Evolutionary conservation across 345 rosid species (phyloP), one percentile per base, ranked within the genome.

Genomic region (Camelina laxa): DNA sequence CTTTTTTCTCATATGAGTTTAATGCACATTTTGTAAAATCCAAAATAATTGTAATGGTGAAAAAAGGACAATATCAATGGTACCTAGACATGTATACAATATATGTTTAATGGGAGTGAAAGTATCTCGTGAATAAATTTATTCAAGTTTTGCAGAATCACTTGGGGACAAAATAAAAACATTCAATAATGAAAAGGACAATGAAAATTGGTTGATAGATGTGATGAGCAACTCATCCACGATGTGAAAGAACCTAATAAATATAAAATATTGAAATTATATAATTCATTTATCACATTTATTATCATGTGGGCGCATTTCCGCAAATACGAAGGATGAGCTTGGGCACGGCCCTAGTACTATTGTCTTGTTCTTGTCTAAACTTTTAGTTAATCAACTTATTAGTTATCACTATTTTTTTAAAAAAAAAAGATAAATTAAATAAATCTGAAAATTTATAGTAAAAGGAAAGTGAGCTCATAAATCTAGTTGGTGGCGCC

Each of bases 191-290:
- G 76, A 72, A 39, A 71, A 42, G 35, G 76, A 71, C 73, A 36
- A 65, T 66, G 9, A 31, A 75, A 57, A 61, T 51, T 51, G 72
- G 62, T 71, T 65, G 68, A 71, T 57, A 56, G 50, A 51, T 77
- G 76, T 70, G 72, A 70, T 70, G 72, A 56, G 55, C 72, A 70
- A 42, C 72, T 65, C 72, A 70, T 77, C 80, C 72, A 77, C 76
- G 63, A 71, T 64, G 68, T 59, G 73, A 77, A 77, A 33, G 72
- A 71, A 65, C 67, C 80, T 59, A 56, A 24, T 60, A 36, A 36
- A 17, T 31, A 59, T 75, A 41, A 8, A 67, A 41, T 41, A 31
- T 2, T 51, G 51, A 75, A 57, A 36, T 36, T 9, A 60, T 39
- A 27, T 16, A 30, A 27, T 27, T 47, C 21, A 24, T 70, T 7